Base-by-base conservation (phyloP, 1,139 yeast species). In the Scheffersomyces lignicola region DNA sequence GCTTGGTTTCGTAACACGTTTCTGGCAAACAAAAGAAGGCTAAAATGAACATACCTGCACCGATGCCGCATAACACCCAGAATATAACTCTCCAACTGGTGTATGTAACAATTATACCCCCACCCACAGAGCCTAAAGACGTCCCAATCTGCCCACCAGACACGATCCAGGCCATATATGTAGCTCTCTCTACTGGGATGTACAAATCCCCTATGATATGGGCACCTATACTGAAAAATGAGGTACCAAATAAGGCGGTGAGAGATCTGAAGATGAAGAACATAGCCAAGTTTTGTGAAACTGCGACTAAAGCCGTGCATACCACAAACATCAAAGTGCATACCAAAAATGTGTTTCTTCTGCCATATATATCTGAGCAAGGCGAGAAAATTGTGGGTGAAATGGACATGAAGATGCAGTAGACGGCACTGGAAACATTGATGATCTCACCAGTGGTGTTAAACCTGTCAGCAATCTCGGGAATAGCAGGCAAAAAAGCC, bases 41-140 rank as follows among this genome's bases (percentile, higher is more conserved):
- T 5, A 61, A 32, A 1, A 48, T 40, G 34, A 63, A 50, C 12
- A 60, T 55, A 7, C 47, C 36, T 3, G 44, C 60, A 5, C 70
- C 72, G 11, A 64, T 43, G 2, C 69, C 79, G n/a, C 65, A 61
- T 41, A 73, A 58, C 3, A 68, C 58, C 60, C 65, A 71, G 43
- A 74, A 70, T 22, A 74, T 70, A 5, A 70, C 73, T 48, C 79
- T 52, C 81, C 81, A 76, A 14, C 60, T 50, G 0, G 73, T 63
- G 42, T 57, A 75, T n/a, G 73, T 74, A 27, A 73, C 69, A 29
- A 73, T 58, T 11, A 72, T 42, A 11, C 65, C 76, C 33, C 78
- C 78, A 7, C 69, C 27, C 4, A 71, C 68, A 1, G 78, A 74
- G 0, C 76, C 77, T 18, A 71, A 40, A 2, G 75, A 71, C 1